These are phyloP conservation scores for Tuber aestivum DNA, from an alignment of 495 filamentous ascomycete species.

Conservation along the genomic window DNA sequence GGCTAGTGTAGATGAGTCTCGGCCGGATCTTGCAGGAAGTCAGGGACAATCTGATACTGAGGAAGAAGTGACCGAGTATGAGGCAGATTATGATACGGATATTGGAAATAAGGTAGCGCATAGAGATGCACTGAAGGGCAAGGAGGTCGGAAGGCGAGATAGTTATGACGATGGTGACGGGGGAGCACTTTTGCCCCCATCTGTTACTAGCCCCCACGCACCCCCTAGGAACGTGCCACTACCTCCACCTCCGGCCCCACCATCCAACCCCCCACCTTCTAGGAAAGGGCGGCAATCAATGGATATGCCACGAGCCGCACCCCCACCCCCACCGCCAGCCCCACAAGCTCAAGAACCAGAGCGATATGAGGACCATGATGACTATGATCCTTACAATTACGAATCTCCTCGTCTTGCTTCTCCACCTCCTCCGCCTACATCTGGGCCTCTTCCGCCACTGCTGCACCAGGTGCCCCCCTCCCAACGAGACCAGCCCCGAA, in stretches of 20 bases:
- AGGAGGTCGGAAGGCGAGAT: constrained; percentile 66
- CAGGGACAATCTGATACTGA: constrained; percentile 56
- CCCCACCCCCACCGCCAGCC: constrained; percentile 58
- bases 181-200: constrained; percentile 47
- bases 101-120: constrained; percentile 83
- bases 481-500: constrained; percentile 16
- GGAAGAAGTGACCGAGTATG: constrained; percentile 83
- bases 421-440: constrained; percentile 34
- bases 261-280: constrained; percentile 39
- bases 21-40: constrained; percentile 37
- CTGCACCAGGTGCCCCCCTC: constrained; percentile 39
- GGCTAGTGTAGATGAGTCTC: constrained; percentile 49
- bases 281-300: constrained; percentile 50
- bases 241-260: constrained; percentile 53
- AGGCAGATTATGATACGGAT: constrained; percentile 97
- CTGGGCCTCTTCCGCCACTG: constrained; percentile 23
- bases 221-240: constrained; percentile 47
- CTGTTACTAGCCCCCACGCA: constrained; percentile 44
- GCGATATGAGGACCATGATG: constrained; percentile 46
- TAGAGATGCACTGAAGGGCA: constrained; percentile 83
- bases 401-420: constrained; percentile 48
- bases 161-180: constrained; percentile 46
- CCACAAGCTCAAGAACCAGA: constrained; percentile 48
- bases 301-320: constrained; percentile 65
- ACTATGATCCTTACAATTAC: constrained; percentile 67